A percentile compares a stretch with the other conserved stretches of the same genome.
Evolutionary conservation across 495 filamentous ascomycete species (phyloP).

Genomic region (Cudoniella acicularis): DNA sequence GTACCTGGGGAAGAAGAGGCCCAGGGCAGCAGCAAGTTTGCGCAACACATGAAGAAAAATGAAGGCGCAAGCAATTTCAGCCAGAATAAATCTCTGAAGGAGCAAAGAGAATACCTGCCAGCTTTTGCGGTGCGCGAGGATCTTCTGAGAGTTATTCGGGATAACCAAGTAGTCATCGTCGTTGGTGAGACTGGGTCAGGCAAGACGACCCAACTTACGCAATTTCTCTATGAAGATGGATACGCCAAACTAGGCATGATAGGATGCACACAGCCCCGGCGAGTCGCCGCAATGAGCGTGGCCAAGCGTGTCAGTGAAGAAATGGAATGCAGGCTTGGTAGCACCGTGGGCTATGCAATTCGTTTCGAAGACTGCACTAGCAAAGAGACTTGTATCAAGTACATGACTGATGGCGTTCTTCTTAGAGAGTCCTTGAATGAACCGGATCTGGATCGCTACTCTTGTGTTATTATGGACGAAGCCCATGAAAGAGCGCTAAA

Average conservation of each 20-base stretch:
- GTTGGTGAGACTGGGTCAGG: constrained; percentile 96
- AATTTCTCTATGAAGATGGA: constrained; percentile 92
- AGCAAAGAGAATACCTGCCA: constrained; percentile 91
- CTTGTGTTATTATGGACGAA: constrained; percentile 99
- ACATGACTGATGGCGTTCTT: constrained; percentile 98
- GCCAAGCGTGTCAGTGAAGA: constrained; percentile 98
- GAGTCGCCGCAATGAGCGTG: constrained; percentile 98
- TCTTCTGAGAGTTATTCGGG: constrained; percentile 86
- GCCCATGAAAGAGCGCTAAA: constrained; percentile 96
- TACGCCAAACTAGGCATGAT: constrained; percentile 86
- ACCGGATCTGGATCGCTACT: constrained; percentile 91
- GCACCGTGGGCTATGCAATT: constrained; percentile 91
- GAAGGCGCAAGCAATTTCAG: constrained; percentile 90
- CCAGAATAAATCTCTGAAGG: constrained; percentile 81
- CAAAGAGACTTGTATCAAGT: constrained; percentile 92
- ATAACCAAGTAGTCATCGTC: constrained; percentile 96
- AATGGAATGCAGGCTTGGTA: constrained; percentile 95
- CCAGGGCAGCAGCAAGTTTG: constrained; percentile 74
- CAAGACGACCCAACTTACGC: constrained; percentile 94
- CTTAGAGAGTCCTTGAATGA: constrained; percentile 91
- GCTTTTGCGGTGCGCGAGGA: constrained; percentile 98
- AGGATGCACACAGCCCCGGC: constrained; percentile 89
- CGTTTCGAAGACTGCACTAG: constrained; percentile 98
- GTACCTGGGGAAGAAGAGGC: constrained; percentile 69
- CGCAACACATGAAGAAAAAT: constrained; percentile 82